These are phyloP conservation scores for Triangularia setosa DNA, from an alignment of 2,329 filamentous ascomycete species.

Conservation along the genomic window DNA sequence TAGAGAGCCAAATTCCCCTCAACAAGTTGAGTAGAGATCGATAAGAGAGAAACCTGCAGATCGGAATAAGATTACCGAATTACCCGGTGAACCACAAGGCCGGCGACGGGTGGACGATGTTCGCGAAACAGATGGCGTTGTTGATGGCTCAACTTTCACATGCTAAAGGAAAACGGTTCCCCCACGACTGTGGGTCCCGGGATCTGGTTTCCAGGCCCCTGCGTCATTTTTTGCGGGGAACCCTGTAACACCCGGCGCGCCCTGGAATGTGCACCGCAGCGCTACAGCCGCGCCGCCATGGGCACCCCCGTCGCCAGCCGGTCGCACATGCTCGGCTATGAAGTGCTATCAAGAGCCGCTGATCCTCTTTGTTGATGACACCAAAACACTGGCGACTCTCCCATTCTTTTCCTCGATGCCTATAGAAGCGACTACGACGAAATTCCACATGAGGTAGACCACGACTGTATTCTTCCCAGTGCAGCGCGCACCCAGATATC, in stretches of 20 bases:
- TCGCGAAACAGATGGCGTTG: neutral
- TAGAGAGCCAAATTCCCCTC: neutral
- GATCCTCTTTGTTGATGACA: neutral
- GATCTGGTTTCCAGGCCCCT: neutral
- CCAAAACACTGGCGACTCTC: neutral
- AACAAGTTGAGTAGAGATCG: neutral
- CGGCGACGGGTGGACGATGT: neutral
- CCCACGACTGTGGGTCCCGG: neutral
- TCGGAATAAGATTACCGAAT: neutral
- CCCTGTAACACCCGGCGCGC: neutral
- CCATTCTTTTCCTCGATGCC: neutral
- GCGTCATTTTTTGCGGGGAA: slow-evolving; percentile 10
- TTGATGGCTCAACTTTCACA: neutral
- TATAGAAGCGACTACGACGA: neutral
- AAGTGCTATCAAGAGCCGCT: neutral
- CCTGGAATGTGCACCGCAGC: neutral
- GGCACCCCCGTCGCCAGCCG: neutral
- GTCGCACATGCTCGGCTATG: neutral
- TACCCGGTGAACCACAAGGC: neutral
- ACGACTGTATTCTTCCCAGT: slow-evolving; percentile 1
- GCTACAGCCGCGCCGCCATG: neutral
- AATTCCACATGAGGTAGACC: slow-evolving; percentile 16
- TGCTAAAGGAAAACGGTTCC: neutral
- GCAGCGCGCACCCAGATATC: neutral
- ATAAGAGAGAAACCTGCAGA: neutral